Evolutionary conservation across 1,284 basidiomycete genomes (phyloP).

Genomic region (Termitomyces sp.): DNA sequence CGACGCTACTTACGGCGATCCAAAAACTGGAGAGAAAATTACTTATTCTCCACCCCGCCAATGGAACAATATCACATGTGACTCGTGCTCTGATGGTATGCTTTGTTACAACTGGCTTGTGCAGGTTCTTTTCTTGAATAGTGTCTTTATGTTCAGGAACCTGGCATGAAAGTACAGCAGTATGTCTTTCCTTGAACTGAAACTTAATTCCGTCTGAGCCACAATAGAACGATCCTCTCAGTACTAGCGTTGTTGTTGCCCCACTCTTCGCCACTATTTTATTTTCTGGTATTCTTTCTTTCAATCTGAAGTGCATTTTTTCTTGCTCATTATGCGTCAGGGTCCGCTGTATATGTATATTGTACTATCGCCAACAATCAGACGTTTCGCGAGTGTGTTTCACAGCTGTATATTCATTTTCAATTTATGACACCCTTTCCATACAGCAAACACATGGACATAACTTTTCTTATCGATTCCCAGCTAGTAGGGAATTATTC

Average conservation of each 20-base stretch:
- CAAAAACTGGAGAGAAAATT: conserved; percentile 20
- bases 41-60: conserved; percentile 22
- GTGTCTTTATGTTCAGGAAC: conserved; percentile 14
- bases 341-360: conserved; percentile 26
- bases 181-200: conserved; percentile 10
- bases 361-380: conserved; percentile 21
- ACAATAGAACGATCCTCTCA: conserved; percentile 4
- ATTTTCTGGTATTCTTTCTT: conserved; percentile 23
- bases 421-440: not conserved
- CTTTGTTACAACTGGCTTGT: not conserved
- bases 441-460: conserved; percentile 15
- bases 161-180: conserved; percentile 24
- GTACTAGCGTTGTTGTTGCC: not conserved
- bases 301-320: not conserved
- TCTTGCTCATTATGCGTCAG: conserved; percentile 14
- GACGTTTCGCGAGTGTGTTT: conserved; percentile 10
- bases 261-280: conserved; percentile 18
- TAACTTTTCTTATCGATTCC: conserved; percentile 27
- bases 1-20: conserved; percentile 28
- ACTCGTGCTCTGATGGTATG: conserved; percentile 16
- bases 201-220: not conserved
- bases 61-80: conserved; percentile 21
- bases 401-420: not conserved
- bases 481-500: conserved; percentile 16
- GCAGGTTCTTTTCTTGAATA: not conserved